A percentile compares a stretch with the other conserved stretches of the same genome.
Conservation (phyloP, 2,329 filamentous ascomycete genomes). For the Keithomyces neogunnii region DNA sequence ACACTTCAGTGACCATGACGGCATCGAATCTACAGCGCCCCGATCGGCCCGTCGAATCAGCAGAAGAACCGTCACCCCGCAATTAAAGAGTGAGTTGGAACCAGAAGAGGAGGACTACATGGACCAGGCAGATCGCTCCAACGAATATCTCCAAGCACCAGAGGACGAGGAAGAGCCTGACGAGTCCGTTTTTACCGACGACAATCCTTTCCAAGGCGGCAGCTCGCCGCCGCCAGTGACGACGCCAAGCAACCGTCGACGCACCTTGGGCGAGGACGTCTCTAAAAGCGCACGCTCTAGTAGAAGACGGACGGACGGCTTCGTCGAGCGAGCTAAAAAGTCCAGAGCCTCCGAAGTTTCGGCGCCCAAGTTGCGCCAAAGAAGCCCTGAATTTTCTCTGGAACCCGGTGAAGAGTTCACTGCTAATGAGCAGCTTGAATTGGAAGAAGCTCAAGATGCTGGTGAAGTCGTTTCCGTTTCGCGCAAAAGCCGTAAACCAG, state of each 20-base stretch:
- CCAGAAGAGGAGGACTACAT: conserved; percentile 25
- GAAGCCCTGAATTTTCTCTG: conserved; percentile 30
- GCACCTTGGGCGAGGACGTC: conserved; percentile 35
- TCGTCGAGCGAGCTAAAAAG: conserved; percentile 18
- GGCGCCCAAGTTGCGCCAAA: conserved; percentile 25
- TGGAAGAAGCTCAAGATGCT: conserved; percentile 57
- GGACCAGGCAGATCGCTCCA: conserved; percentile 38
- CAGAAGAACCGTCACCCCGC: conserved; percentile 43
- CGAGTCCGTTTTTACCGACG: conserved; percentile 66
- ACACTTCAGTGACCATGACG: conserved; percentile 39
- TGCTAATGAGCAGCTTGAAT: conserved; percentile 75
- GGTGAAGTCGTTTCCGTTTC: conserved; percentile 39
- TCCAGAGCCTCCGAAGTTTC: conserved; percentile 53
- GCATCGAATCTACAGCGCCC: conserved; percentile 25
- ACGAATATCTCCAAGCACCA: conserved; percentile 38
- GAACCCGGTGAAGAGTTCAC: conserved; percentile 89
- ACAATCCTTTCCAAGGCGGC: conserved; percentile 83
- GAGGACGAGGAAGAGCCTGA: conserved; percentile 31
- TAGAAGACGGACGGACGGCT: conserved; percentile 36
- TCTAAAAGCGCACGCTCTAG: conserved; percentile 32
- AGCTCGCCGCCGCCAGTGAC: conserved; percentile 54
- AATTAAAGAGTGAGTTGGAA: conserved; percentile 46
- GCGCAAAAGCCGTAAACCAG: conserved; percentile 29
- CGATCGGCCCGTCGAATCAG: conserved; percentile 37
- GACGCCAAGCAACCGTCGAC: conserved; percentile 40